Evolutionary conservation across 1,284 basidiomycete genomes (phyloP), one percentile per base, ranked within the genome.

Genomic region (Sutorius eximius): DNA sequence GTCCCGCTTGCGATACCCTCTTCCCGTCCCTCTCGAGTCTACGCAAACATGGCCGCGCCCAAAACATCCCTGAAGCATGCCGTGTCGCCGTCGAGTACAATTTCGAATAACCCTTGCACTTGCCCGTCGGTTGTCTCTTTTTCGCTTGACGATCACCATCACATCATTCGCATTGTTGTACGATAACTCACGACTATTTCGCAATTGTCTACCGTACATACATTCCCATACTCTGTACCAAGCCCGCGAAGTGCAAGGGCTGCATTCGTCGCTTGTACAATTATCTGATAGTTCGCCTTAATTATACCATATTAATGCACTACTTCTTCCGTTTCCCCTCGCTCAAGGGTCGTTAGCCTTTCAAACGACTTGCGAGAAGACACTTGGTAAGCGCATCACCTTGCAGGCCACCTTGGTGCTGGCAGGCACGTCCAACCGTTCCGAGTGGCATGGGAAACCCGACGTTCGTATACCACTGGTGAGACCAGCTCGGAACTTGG

Each of bases 1-100:
- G 87, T 74, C 80, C 87, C 22, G 87, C 87, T 6, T 89, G 87
- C 67, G 87, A 89, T 65, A 75, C 81, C 18, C 78, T 74, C 58
- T 89, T 89, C 67, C 68, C 78, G 46, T 79, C 83, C 12, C 75
- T 70, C 30, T 77, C 82, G 49, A 73, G 77, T 61, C 77, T 89
- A 5, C 77, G 77, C 51, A 78, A 78, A 56, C 87, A 89, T 63
- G 86, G 82, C 22, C 72, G 67, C 40, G 74, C 77, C 43, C 73
- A 77, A 12, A 70, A 75, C 46, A 74, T 76, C 29, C 81, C 79
- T 63, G 86, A 88, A 63, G 87, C 87, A 9, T 89, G 87, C 66
- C 80, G 79, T 56, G 78, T 78, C 51, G 87, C 87, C 24, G 86
- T 89, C 61, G 81, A 83, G 60, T 89, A 89, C 69, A 80, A 81